Evolutionary conservation across 2,329 filamentous ascomycete genomes (phyloP).

Genomic region (Sarocladium strictum): DNA sequence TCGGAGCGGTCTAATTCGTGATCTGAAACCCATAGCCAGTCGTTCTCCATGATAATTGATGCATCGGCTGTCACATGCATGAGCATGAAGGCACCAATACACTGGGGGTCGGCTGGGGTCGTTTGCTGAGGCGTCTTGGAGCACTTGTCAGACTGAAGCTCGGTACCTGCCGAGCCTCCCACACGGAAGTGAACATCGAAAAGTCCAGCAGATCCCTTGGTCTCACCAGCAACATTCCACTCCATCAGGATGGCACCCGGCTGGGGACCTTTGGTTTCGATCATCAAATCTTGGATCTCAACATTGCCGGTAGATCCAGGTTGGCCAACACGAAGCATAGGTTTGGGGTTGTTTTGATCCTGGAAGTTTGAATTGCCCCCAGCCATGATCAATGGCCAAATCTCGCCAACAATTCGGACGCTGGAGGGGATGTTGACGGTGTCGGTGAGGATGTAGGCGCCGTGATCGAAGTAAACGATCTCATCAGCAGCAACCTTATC

Average conservation of each 20-base stretch:
- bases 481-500: constrained; percentile 55
- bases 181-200: constrained; percentile 29
- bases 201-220: constrained; percentile 33
- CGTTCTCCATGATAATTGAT: constrained; percentile 47
- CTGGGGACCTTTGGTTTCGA: constrained; percentile 57
- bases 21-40: constrained; percentile 40
- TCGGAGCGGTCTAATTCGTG: constrained; percentile 41
- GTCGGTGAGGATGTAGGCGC: constrained; percentile 18
- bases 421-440: constrained; percentile 48
- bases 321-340: constrained; percentile 61
- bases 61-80: constrained; percentile 40
- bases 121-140: constrained; percentile 14
- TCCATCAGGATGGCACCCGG: constrained; percentile 65
- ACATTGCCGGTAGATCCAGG: constrained; percentile 57
- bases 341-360: constrained; percentile 54
- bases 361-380: constrained; percentile 50
- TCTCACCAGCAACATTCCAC: constrained; percentile 59
- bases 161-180: constrained; percentile 30
- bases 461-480: constrained; percentile 21
- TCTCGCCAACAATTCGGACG: constrained; percentile 62
- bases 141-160: constrained; percentile 19
- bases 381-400: constrained; percentile 62
- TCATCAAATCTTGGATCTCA: constrained; percentile 64
- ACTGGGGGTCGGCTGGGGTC: constrained; percentile 16
- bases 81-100: constrained; percentile 39